Evolutionary conservation across 2,329 filamentous ascomycete genomes (phyloP).

Genomic region (Aspergillus costaricaensis): DNA sequence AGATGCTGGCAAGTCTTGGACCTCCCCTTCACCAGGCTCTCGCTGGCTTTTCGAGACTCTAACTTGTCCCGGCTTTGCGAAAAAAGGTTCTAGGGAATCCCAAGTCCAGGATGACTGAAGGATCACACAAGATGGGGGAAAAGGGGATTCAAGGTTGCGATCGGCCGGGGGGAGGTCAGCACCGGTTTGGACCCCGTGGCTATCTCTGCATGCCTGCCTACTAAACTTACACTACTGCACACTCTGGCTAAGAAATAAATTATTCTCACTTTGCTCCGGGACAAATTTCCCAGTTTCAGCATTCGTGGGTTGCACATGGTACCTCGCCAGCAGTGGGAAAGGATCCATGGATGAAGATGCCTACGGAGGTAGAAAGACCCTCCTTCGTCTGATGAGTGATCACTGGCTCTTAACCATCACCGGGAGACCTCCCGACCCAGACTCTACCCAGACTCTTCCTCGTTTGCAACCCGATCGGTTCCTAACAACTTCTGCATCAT

Average conservation of each 20-base stretch:
- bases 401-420: background rate
- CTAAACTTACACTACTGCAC: background rate
- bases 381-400: background rate
- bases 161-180: background rate
- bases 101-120: too few relatives aligned
- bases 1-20: background rate
- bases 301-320: background rate
- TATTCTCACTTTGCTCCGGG: background rate
- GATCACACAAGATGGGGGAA: too few relatives aligned
- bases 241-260: background rate
- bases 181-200: background rate
- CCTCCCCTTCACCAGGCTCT: background rate
- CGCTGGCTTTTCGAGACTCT: background rate
- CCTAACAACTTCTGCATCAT: slow-evolving; percentile 1
- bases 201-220: background rate
- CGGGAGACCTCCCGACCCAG: slow-evolving; percentile 6
- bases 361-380: too few relatives aligned
- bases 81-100: too few relatives aligned
- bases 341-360: background rate
- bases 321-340: slow-evolving; percentile 21
- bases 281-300: background rate
- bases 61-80: too few relatives aligned
- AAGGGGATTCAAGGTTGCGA: background rate
- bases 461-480: background rate
- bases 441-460: slow-evolving; percentile 3